Percentiles rank a stretch among this genome's conserved stretches.
Evolutionary conservation across 306 rosid species (phyloP).

Genomic region (Inga oerstediana): DNA sequence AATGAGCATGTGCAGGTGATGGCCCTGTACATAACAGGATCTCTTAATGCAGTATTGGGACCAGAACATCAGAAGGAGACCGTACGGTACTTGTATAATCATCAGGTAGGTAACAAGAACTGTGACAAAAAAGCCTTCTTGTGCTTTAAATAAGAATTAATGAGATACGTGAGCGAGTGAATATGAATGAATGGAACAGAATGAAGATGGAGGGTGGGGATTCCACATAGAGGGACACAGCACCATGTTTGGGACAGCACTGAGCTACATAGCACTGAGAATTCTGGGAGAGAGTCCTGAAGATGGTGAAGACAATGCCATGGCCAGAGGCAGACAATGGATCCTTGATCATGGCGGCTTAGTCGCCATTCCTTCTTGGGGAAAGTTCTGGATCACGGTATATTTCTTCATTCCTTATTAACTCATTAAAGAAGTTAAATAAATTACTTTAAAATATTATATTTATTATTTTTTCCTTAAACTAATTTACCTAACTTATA

Average conservation of each 20-base stretch:
- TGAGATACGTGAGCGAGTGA: neutral
- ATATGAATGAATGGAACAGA: slow-evolving; percentile 37
- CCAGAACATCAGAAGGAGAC: slow-evolving; percentile 63
- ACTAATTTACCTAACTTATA: no score
- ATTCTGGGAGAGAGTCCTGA: slow-evolving; percentile 59
- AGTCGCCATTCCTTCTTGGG: slow-evolving; percentile 71
- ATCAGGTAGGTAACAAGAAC: slow-evolving; percentile 50
- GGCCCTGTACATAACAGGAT: slow-evolving; percentile 58
- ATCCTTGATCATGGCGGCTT: slow-evolving; percentile 70
- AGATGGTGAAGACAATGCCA: slow-evolving; percentile 39
- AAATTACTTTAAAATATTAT: no score
- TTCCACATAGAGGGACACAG: slow-evolving; percentile 71
- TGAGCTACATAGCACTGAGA: slow-evolving; percentile 65
- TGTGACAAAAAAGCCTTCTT: neutral
- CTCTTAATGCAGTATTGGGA: slow-evolving; percentile 51
- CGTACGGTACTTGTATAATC: slow-evolving; percentile 70
- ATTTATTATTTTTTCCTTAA: no score
- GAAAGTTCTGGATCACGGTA: slow-evolving; percentile 74
- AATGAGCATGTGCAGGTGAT: slow-evolving; percentile 43
- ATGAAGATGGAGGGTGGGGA: slow-evolving; percentile 86
- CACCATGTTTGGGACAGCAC: slow-evolving; percentile 72
- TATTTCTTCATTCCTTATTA: neutral
- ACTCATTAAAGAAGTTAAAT: no score
- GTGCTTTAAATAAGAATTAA: neutral
- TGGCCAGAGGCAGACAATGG: slow-evolving; percentile 58